A percentile compares a stretch with the other conserved stretches of the same genome.
These are phyloP conservation scores for Streptanthus diversifolius DNA, from an alignment of 345 rosid species.

Conservation along the genomic window DNA sequence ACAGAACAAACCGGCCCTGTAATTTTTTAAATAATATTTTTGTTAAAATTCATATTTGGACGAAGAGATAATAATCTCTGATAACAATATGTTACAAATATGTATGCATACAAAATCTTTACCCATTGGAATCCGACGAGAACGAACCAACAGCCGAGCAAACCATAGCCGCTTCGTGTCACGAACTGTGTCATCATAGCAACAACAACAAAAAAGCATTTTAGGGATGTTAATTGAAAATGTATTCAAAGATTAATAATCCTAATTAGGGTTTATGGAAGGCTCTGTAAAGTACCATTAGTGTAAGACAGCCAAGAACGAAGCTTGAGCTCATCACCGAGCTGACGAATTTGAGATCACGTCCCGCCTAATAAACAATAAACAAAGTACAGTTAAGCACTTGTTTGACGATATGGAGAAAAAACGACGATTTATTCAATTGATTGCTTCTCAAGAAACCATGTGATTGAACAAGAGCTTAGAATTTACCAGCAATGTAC, in stretches of 20 bases:
- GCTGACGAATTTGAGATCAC: constrained; percentile 72
- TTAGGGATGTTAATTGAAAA: not conserved
- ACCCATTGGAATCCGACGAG: constrained; percentile 81
- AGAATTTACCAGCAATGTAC: constrained; percentile 67
- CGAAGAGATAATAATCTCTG: not conserved
- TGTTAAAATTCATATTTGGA: not conserved
- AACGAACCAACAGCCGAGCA: constrained; percentile 66
- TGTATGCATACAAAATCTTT: constrained; percentile 22
- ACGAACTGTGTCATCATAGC: constrained; percentile 41
- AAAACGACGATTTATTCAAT: not conserved
- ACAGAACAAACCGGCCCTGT: constrained; percentile 60
- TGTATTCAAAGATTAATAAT: not conserved
- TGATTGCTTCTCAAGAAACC: constrained; percentile 7
- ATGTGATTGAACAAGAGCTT: not conserved
- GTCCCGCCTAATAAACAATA: constrained; percentile 55
- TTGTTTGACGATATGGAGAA: not conserved
- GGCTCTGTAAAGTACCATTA: constrained; percentile 45
- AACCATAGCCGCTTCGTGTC: constrained; percentile 54
- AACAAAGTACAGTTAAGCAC: not conserved
- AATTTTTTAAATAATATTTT: not conserved
- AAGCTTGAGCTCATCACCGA: constrained; percentile 64
- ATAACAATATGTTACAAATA: not conserved
- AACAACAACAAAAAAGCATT: not conserved
- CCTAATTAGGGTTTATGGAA: not conserved
- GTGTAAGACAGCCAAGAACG: constrained; percentile 48